Evolutionary conservation across 2,329 filamentous ascomycete genomes (phyloP), one percentile per base, ranked within the genome.

Genomic region (Ceratocystiopsis sp.): DNA sequence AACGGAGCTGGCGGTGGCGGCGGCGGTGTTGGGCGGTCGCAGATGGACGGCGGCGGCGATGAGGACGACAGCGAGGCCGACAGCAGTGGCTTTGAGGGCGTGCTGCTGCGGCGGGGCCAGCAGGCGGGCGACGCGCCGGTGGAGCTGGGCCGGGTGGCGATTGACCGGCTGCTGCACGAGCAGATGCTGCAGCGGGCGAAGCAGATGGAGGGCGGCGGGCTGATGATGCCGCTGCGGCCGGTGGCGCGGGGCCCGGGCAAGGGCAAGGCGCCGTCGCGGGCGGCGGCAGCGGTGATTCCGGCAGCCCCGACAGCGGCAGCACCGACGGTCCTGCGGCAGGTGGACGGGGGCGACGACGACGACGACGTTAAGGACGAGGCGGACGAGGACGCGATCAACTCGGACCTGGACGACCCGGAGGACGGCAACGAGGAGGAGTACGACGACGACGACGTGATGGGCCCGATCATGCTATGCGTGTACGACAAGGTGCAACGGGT

Each of bases 401-500:
- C 91, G 0, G 91, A 98, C 54, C 76, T 98, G 4, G 91, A 98
- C 57, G 91, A 98, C 56, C 78, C 87, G 0, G 87, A 96, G 49
- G 91, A 96, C 48, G 78, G 84, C 12, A 63, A 76, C 16, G 79
- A 83, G 29, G 85, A 91, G 19, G 84, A 89, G 19, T 84, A 91
- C 33, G 87, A 91, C 41, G 84, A 86, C 14, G 85, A 93, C 47
- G 87, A 93, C 37, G 75, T 78, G 34, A 74, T 82, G 50, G 79
- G 80, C 1, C 83, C 93, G 53, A 87, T 93, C 57, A 96, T 98
- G 84, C 78, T 98, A 36, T 98, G 91, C 67, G 95, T 93, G 59
- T 98, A 98, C 59, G 91, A 98, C 67, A 98, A 98, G 67, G 91
- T 98, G 11, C 89, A 96, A 64, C 75, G 91, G 40, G 91, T 96